Evolutionary conservation across 306 rosid species (phyloP), one percentile per base, ranked within the genome.

Genomic region (Prinsepia uniflora): DNA sequence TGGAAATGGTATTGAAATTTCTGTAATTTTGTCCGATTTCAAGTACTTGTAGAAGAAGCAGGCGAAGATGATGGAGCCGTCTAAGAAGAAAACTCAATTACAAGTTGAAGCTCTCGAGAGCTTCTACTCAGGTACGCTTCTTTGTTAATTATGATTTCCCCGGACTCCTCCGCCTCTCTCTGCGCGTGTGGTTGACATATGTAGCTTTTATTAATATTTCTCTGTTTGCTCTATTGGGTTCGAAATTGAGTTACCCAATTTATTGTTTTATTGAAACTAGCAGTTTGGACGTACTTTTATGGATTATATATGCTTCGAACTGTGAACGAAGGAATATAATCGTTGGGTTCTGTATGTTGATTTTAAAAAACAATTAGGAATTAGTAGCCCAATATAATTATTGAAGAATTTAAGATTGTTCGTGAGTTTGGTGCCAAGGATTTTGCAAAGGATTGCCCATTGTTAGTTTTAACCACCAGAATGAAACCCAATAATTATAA

Each of bases 31-130:
- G 42, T 58, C 74, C 65, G 50, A n/a, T 47, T 47, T 7, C 20
- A 30, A 5, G 46, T 30, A 19, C 5, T 49, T 54, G 52, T 8
- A 61, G 13, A 30, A 39, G 63, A 45, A 48, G 65, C n/a, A n/a
- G n/a, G 39, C 47, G 54, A 40, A 34, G 52, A 52, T 36, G n/a
- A 81, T 67, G 76, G 76, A 81, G 73, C 39, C 74, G 76, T 11
- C 71, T 12, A 77, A 72, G 68, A 77, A 79, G 68, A 85, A 76
- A 43, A 79, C 81, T 1, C 75, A 71, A 34, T 53, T 66, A 3
- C 86, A 77, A 24, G 69, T 82, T 50, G 72, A 77, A 79, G 80
- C 78, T 52, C 88, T 81, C 54, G 80, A 84, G 54, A 71, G 53
- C 48, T 71, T 84, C 41, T 84, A 78, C 77, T 73, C 62, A 53